Conservation (phyloP, 805 yeast genomes). For the Kazachstania viticola region DNA sequence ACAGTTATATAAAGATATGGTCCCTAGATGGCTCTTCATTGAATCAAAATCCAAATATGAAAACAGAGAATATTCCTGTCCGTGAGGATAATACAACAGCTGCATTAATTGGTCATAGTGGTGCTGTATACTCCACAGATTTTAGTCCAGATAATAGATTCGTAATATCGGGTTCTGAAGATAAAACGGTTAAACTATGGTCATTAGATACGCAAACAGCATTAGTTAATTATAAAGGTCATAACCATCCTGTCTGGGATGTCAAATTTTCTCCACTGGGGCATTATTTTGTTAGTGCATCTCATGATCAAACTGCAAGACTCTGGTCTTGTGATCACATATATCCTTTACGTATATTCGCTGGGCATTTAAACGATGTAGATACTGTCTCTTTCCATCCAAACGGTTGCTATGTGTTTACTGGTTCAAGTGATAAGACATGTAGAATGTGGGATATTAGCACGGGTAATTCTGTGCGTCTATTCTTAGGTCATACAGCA, state of each 20-base stretch:
- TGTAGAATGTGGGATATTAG: slow-evolving; percentile 97
- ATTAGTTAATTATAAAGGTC: slow-evolving; percentile 90
- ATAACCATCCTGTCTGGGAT: slow-evolving; percentile 95
- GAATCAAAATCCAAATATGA: slow-evolving; percentile 46
- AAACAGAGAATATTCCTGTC: slow-evolving; percentile 26
- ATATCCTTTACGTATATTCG: slow-evolving; percentile 89
- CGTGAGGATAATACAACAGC: slow-evolving; percentile 17
- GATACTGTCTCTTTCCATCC: slow-evolving; percentile 95
- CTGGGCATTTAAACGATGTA: slow-evolving; percentile 94
- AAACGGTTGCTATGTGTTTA: slow-evolving; percentile 84
- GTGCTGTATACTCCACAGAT: slow-evolving; percentile 82
- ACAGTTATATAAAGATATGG: slow-evolving; percentile 85
- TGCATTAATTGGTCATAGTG: slow-evolving; percentile 77
- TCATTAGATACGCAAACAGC: slow-evolving; percentile 83
- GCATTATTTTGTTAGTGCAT: slow-evolving; percentile 95
- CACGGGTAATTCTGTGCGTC: slow-evolving; percentile 79
- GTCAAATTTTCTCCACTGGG: slow-evolving; percentile 91
- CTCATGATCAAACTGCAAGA: slow-evolving; percentile 95
- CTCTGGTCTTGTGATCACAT: slow-evolving; percentile 98
- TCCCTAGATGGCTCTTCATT: slow-evolving; percentile 84
- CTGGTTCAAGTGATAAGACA: slow-evolving; percentile 93
- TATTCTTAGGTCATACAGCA: slow-evolving; percentile 88
- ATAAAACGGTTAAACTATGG: slow-evolving; percentile 88
- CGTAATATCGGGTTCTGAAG: slow-evolving; percentile 76
- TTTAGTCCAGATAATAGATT: slow-evolving; percentile 86